A percentile compares a stretch with the other conserved stretches of the same genome.
These are phyloP conservation scores for Botrytis fragariae DNA, from an alignment of 2,329 filamentous ascomycete genomes.

Conservation along the genomic window DNA sequence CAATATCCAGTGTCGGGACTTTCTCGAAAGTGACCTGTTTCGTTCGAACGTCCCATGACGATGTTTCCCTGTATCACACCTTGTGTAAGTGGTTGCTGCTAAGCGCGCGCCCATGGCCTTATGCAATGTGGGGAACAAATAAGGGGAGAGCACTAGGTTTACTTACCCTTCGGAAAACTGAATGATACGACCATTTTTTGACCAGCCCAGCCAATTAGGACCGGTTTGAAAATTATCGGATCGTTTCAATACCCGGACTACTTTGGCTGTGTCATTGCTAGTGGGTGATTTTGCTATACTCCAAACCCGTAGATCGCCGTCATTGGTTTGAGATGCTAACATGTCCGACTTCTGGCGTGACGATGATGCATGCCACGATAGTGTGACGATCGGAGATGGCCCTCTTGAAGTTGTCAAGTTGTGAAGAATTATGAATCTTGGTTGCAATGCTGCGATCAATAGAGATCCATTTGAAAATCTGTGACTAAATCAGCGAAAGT, in stretches of 20 bases:
- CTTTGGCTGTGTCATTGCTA: conserved; percentile 73
- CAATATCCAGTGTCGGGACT: conserved; percentile 79
- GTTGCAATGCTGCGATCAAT: conserved; percentile 82
- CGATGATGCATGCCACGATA: conserved; percentile 96
- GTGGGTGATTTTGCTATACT: conserved; percentile 82
- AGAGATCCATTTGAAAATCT: conserved; percentile 96
- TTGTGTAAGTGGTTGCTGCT: conserved; percentile 41
- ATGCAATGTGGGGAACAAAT: conserved; percentile 28
- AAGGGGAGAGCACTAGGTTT: conserved; percentile 13
- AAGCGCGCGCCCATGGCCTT: conserved; percentile 48
- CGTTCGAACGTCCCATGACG: conserved; percentile 96
- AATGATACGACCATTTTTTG: conserved; percentile 93
- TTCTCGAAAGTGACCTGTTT: conserved; percentile 90
- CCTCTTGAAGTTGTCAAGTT: conserved; percentile 80
- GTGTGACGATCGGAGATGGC: conserved; percentile 80
- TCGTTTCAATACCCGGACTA: conserved; percentile 82
- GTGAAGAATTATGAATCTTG: conserved; percentile 90
- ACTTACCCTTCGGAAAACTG: conserved; percentile 88
- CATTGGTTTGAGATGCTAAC: conserved; percentile 87
- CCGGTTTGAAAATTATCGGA: conserved; percentile 70
- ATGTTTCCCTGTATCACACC: conserved; percentile 65
- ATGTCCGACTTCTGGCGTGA: conserved; percentile 96
- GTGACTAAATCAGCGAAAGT: conserved; percentile 25
- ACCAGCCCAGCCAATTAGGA: conserved; percentile 97
- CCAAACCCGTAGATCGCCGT: conserved; percentile 94